Evolutionary conservation across 2,329 filamentous ascomycete species (phyloP).

Genomic region (Teratosphaeria epicoccoides): DNA sequence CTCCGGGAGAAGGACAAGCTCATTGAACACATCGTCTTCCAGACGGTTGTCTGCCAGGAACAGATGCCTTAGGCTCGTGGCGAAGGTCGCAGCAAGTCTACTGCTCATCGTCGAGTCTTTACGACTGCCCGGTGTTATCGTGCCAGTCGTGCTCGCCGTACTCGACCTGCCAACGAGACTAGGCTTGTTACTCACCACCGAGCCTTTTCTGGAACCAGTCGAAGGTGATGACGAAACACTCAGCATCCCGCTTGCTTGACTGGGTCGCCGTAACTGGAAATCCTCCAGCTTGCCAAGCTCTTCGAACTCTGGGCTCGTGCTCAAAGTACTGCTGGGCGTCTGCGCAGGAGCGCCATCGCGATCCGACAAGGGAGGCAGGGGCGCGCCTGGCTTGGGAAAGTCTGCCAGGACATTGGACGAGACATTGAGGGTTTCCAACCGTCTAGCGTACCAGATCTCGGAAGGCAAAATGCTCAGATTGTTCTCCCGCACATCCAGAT

Average conservation of each 20-base stretch:
- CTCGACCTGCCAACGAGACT: conserved; percentile 56
- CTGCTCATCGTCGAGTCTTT: conserved; percentile 86
- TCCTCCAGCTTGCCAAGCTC: conserved; percentile 60
- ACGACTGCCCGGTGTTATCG: conserved; percentile 46
- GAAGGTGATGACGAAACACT: conserved; percentile 42
- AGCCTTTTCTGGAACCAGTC: conserved; percentile 56
- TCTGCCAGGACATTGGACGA: conserved; percentile 87
- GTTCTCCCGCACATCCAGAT: conserved; percentile 84
- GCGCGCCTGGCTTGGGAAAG: conserved; percentile 73
- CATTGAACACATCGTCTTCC: conserved; percentile 89
- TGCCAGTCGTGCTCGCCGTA: conserved; percentile 57
- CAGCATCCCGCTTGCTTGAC: conserved; percentile 66
- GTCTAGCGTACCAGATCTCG: conserved; percentile 93
- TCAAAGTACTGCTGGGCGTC: conserved; percentile 21
- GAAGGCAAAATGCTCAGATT: conserved; percentile 80
- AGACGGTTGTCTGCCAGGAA: conserved; percentile 89
- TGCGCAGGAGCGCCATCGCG: neutral
- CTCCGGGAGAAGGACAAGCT: conserved; percentile 72
- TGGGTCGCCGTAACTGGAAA: conserved; percentile 60
- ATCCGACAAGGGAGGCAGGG: conserved; percentile 37
- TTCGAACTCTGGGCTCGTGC: conserved; percentile 62
- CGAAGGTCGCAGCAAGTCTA: conserved; percentile 75
- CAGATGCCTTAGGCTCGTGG: conserved; percentile 69
- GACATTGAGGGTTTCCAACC: conserved; percentile 82
- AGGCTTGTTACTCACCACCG: conserved; percentile 63